These are phyloP conservation scores for Mucor plumbeus DNA, from an alignment of 371 early-diverging fungal species.

Conservation along the genomic window DNA sequence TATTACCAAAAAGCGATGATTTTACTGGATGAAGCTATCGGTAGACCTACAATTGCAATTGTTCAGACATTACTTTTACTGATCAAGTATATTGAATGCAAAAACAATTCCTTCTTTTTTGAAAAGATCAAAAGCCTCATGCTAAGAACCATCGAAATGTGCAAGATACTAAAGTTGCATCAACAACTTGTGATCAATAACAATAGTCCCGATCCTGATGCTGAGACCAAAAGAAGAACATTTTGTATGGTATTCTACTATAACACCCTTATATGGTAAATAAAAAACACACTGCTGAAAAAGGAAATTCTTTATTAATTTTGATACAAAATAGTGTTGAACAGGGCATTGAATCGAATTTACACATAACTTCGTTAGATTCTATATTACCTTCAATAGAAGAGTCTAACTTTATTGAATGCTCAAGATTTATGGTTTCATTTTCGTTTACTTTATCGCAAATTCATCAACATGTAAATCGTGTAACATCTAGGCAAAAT, in stretches of 20 bases:
- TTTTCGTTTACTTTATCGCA: slow-evolving; percentile 34
- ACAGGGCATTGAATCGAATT: slow-evolving; percentile 27
- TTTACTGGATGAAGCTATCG: slow-evolving; percentile 70
- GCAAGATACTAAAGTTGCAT: slow-evolving; percentile 30
- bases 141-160: slow-evolving; percentile 23
- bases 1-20: slow-evolving; percentile 45
- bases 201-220: slow-evolving; percentile 8
- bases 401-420: slow-evolving; percentile 3
- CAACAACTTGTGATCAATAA: slow-evolving; percentile 13
- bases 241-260: slow-evolving; percentile 51
- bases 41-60: slow-evolving; percentile 66
- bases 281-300: slow-evolving; percentile 18
- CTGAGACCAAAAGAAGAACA: slow-evolving; percentile 45
- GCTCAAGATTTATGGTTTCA: slow-evolving; percentile 31
- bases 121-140: slow-evolving; percentile 27
- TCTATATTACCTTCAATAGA: slow-evolving; percentile 4
- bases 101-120: slow-evolving; percentile 23
- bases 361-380: not conserved
- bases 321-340: slow-evolving; percentile 19
- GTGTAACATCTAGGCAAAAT: slow-evolving; percentile 39
- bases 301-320: slow-evolving; percentile 15
- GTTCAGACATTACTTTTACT: slow-evolving; percentile 74
- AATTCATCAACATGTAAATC: slow-evolving; percentile 37
- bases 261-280: slow-evolving; percentile 41
- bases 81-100: slow-evolving; percentile 71